These are phyloP conservation scores for Aspergillus phoenicis DNA, from an alignment of 2,329 filamentous ascomycete species.

Conservation along the genomic window DNA sequence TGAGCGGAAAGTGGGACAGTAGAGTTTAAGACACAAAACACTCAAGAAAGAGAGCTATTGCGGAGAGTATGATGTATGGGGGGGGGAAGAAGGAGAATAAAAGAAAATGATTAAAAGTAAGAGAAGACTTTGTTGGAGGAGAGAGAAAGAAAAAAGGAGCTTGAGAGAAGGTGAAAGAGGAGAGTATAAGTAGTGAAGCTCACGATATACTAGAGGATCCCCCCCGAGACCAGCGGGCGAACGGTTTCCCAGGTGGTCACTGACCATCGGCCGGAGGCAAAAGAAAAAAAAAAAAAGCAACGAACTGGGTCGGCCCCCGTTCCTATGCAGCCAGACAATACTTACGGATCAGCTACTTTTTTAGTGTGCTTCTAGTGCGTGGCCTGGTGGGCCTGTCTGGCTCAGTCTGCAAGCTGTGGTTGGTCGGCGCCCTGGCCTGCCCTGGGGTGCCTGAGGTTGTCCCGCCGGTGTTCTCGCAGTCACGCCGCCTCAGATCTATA, in stretches of 20 bases:
- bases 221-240: constrained; percentile 4
- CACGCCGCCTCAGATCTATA: background rate
- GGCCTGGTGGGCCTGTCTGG: background rate
- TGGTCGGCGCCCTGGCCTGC: background rate
- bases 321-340: background rate
- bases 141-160: constrained; percentile 15
- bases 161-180: constrained; percentile 19
- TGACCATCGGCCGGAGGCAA: background rate
- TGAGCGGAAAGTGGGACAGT: constrained; percentile 13
- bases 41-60: constrained; percentile 3
- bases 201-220: background rate
- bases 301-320: background rate
- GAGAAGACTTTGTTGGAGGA: background rate
- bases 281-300: background rate
- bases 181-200: constrained; percentile 17
- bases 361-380: background rate
- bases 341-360: background rate
- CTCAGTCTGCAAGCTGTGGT: background rate
- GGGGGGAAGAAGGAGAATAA: background rate
- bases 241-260: constrained; percentile 13
- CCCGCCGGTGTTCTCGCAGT: background rate
- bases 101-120: constrained; percentile 7
- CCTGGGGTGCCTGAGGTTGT: constrained; percentile 1
- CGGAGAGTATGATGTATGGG: background rate
- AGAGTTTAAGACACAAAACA: constrained; percentile 8